Conservation (phyloP, 2,329 filamentous ascomycete species). For the Thelonectria blattea region DNA sequence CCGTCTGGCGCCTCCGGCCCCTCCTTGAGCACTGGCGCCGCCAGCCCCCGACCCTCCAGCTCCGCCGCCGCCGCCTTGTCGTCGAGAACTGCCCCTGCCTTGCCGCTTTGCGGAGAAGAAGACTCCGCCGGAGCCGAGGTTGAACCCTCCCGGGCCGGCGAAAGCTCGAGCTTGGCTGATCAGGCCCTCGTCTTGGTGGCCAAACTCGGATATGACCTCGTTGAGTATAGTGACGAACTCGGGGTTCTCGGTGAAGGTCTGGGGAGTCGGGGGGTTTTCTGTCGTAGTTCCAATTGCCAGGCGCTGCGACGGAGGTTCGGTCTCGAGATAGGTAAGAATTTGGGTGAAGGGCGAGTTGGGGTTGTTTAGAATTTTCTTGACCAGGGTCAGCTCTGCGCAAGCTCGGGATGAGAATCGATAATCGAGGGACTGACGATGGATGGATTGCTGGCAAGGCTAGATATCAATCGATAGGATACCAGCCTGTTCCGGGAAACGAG, state of each 20-base stretch:
- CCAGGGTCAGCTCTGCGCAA: slow-evolving; percentile 23
- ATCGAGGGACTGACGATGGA: slow-evolving; percentile 55
- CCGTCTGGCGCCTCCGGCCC: slow-evolving; percentile 63
- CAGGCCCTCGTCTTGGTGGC: slow-evolving; percentile 61
- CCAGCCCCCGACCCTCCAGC: slow-evolving; percentile 55
- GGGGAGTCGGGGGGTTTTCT: slow-evolving; percentile 64
- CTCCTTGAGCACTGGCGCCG: slow-evolving; percentile 66
- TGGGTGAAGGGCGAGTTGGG: slow-evolving; percentile 53
- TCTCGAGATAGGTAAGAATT: slow-evolving; percentile 65
- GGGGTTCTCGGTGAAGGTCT: slow-evolving; percentile 64
- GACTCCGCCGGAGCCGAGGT: slow-evolving; percentile 58
- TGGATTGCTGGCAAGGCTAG: slow-evolving; percentile 57
- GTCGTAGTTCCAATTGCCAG: slow-evolving; percentile 67
- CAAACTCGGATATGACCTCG: slow-evolving; percentile 61
- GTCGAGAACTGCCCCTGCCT: slow-evolving; percentile 40
- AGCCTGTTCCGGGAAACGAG: slow-evolving; percentile 28
- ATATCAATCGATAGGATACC: slow-evolving; percentile 44
- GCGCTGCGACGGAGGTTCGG: slow-evolving; percentile 57
- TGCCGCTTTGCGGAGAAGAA: slow-evolving; percentile 54
- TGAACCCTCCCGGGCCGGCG: slow-evolving; percentile 62
- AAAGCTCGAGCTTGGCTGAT: slow-evolving; percentile 64
- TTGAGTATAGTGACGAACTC: slow-evolving; percentile 65
- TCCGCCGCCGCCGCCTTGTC: slow-evolving; percentile 48
- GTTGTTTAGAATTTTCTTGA: slow-evolving; percentile 64
- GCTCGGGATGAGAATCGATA: background rate